Evolutionary conservation across 352 stramenopile genomes (phyloP).

Genomic region (Globisporangium nodosum): DNA sequence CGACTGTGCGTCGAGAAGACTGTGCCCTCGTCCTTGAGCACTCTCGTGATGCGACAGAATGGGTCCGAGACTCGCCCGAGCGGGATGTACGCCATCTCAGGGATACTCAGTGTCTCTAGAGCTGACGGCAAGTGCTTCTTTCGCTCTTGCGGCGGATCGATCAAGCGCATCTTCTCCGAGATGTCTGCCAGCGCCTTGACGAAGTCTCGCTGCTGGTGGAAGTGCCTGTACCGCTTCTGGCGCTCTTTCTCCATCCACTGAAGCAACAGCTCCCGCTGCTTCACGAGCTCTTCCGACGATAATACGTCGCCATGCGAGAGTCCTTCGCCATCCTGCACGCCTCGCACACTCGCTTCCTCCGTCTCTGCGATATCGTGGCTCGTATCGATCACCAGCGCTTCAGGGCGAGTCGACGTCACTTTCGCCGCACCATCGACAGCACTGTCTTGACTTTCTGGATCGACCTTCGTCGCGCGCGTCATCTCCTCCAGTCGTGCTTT

Average conservation of each 20-base stretch:
- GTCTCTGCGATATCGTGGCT: background rate
- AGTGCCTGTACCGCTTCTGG: constrained; percentile 76
- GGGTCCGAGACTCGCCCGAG: constrained; percentile 64
- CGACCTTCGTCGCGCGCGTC: constrained; percentile 8
- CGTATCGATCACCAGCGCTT: constrained; percentile 9
- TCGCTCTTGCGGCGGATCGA: constrained; percentile 56
- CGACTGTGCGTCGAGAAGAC: constrained; percentile 81
- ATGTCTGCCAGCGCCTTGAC: constrained; percentile 64
- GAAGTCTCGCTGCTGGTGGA: constrained; percentile 75
- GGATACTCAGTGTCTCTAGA: constrained; percentile 39
- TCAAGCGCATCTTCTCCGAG: constrained; percentile 59
- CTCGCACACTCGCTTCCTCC: background rate
- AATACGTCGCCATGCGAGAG: background rate
- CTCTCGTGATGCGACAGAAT: constrained; percentile 60
- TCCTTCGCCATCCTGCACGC: background rate
- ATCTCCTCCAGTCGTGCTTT: constrained; percentile 37
- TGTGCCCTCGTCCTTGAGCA: constrained; percentile 64
- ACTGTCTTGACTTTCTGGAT: constrained; percentile 7
- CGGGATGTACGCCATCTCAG: constrained; percentile 72
- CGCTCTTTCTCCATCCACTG: constrained; percentile 77
- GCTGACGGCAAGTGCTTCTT: constrained; percentile 54
- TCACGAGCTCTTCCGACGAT: constrained; percentile 12
- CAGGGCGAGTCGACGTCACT: background rate
- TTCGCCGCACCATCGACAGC: constrained; percentile 2
- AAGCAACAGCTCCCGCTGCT: constrained; percentile 50